Percentiles rank a stretch among this genome's conserved stretches.
These are phyloP conservation scores for Kuraishia capsulata DNA, from an alignment of 805 yeast species.

Conservation along the genomic window DNA sequence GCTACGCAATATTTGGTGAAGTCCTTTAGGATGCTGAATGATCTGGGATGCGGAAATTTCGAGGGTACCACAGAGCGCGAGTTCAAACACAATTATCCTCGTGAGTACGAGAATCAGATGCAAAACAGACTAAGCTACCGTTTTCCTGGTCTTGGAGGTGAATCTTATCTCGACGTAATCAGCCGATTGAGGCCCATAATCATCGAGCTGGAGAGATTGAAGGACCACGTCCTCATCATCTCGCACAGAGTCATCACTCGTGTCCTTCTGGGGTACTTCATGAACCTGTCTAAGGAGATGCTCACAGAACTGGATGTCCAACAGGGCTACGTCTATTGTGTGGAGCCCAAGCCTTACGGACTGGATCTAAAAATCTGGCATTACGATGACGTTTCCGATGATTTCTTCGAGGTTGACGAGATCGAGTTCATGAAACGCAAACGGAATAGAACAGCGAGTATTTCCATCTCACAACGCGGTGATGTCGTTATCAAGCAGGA, in stretches of 20 bases:
- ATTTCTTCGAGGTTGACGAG: conserved; percentile 27
- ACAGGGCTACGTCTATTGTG: conserved; percentile 24
- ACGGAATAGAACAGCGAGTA: conserved; percentile 18
- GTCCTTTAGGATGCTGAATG: conserved; percentile 23
- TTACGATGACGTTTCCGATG: conserved; percentile 23
- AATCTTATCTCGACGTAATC: conserved; percentile 26
- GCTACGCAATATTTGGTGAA: conserved; percentile 18
- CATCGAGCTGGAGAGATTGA: conserved; percentile 23
- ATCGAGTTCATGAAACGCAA: conserved; percentile 24
- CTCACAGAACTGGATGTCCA: conserved; percentile 27
- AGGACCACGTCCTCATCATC: conserved; percentile 24
- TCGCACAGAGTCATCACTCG: conserved; percentile 25
- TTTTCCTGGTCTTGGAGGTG: conserved; percentile 29
- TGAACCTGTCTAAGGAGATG: conserved; percentile 26
- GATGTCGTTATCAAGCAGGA: neutral
- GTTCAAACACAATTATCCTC: conserved; percentile 15
- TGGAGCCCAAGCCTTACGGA: conserved; percentile 30
- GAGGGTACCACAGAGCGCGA: conserved; percentile 22
- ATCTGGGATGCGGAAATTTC: conserved; percentile 23
- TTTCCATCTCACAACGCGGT: neutral
- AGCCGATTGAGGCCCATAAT: conserved; percentile 24
- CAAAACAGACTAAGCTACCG: conserved; percentile 21
- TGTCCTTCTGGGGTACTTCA: conserved; percentile 25
- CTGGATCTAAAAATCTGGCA: conserved; percentile 27
- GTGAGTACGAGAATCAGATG: conserved; percentile 19